A percentile compares a stretch with the other conserved stretches of the same genome.
phyloP scores from a whole-genome alignment of 2,329 filamentous ascomycete genomes.

The Diaporthe helianthi region DNA sequence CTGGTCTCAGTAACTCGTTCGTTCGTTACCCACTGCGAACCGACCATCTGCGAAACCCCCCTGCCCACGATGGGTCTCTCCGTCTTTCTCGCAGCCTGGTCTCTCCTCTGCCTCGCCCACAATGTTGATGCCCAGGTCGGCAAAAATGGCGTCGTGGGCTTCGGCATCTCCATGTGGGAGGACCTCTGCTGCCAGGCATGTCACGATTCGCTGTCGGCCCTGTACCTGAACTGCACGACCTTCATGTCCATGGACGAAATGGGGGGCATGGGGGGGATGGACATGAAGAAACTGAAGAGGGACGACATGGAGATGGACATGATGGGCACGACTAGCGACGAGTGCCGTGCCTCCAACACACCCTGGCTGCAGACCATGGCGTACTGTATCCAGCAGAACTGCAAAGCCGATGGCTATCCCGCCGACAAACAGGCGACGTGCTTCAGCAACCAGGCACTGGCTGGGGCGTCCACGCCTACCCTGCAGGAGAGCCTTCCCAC shows the following conservation, averaged over 20 bases:
- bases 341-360: constrained; percentile 13
- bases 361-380: constrained; percentile 22
- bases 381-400: constrained; percentile 23
- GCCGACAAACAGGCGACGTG: constrained; percentile 5
- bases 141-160: constrained; percentile 9
- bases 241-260: constrained; percentile 6
- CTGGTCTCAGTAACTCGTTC: neutral
- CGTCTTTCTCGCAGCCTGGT: neutral
- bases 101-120: neutral
- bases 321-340: constrained; percentile 9
- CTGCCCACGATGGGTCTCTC: constrained; percentile 12
- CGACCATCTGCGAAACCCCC: neutral
- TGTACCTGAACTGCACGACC: constrained; percentile 10
- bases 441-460: constrained; percentile 8
- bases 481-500: constrained; percentile 5
- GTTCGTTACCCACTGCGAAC: neutral
- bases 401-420: neutral
- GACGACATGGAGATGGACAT: constrained; percentile 15
- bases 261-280: constrained; percentile 11
- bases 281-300: neutral
- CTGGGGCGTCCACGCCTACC: neutral
- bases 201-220: constrained; percentile 15
- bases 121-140: neutral
- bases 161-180: constrained; percentile 13
- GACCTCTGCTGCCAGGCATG: constrained; percentile 24